Conservation (phyloP, 495 filamentous ascomycete species). For the Oleoguttula mirabilis region DNA sequence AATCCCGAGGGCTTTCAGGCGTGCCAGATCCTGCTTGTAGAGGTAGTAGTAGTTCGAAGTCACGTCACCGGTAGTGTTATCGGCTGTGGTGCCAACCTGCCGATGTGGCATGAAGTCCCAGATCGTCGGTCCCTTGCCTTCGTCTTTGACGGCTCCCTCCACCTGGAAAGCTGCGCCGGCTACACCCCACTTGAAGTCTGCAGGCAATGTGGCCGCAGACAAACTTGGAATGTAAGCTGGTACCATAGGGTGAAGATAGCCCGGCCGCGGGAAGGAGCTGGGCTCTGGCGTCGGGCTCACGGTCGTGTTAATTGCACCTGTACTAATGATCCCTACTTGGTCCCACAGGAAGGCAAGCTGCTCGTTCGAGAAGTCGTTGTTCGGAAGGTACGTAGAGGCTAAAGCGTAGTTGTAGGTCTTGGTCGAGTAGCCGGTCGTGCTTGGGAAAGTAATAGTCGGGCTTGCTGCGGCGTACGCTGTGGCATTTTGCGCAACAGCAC, state of each 20-base stretch:
- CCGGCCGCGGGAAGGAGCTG: slow-evolving; percentile 25
- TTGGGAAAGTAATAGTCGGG: too few relatives aligned
- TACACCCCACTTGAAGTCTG: slow-evolving; percentile 23
- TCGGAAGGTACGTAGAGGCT: slow-evolving; percentile 5
- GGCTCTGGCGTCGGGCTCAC: slow-evolving; percentile 36
- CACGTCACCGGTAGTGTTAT: slow-evolving; percentile 20
- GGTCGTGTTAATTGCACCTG: slow-evolving; percentile 33
- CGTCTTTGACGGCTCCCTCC: slow-evolving; percentile 24
- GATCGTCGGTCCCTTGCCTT: slow-evolving; percentile 23
- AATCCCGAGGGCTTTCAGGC: slow-evolving; percentile 23
- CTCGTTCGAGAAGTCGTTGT: slow-evolving; percentile 33
- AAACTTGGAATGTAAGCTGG: slow-evolving; percentile 20
- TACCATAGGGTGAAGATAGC: slow-evolving; percentile 30
- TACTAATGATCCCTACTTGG: slow-evolving; percentile 31
- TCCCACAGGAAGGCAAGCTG: slow-evolving; percentile 34
- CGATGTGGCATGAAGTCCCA: slow-evolving; percentile 20
- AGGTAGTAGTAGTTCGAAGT: slow-evolving; percentile 24
- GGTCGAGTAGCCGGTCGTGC: too few relatives aligned
- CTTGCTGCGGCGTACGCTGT: too few relatives aligned
- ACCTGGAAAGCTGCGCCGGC: slow-evolving; percentile 24
- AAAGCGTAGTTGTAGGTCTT: slow-evolving; percentile 1
- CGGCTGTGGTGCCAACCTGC: background rate
- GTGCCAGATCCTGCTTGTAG: slow-evolving; percentile 26
- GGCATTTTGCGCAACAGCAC: too few relatives aligned
- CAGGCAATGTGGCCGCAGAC: slow-evolving; percentile 21